These are phyloP conservation scores for Hypoxylon crocopeplum DNA, from an alignment of 495 filamentous ascomycete genomes.

Conservation along the genomic window DNA sequence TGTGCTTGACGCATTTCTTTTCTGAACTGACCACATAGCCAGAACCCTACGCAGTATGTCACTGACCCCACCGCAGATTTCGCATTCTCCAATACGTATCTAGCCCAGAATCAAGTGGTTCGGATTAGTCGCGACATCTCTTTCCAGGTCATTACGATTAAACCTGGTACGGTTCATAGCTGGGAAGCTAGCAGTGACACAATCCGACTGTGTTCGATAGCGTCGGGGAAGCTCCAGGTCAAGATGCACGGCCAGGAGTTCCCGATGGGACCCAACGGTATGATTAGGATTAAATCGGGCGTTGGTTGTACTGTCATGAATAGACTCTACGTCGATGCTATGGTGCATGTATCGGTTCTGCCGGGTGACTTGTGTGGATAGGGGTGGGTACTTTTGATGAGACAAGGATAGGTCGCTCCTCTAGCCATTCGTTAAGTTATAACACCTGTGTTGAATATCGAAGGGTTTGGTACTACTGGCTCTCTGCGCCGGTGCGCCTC, in stretches of 20 bases:
- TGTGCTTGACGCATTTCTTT: too few species aligned
- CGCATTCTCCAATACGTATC: slow-evolving; percentile 51
- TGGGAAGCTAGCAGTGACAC: slow-evolving; percentile 28
- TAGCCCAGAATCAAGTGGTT: slow-evolving; percentile 36
- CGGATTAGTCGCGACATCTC: slow-evolving; percentile 40
- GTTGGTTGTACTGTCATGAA: slow-evolving; percentile 38
- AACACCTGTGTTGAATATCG: too few species aligned
- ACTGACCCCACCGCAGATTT: slow-evolving; percentile 29
- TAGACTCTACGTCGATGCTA: slow-evolving; percentile 44
- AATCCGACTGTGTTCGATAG: slow-evolving; percentile 44
- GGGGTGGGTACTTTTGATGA: background rate
- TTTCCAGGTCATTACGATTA: slow-evolving; percentile 44
- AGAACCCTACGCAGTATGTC: too few species aligned
- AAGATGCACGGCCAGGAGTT: slow-evolving; percentile 41
- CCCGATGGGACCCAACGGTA: slow-evolving; percentile 44
- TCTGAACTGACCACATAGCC: too few species aligned
- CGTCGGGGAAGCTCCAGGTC: slow-evolving; percentile 45
- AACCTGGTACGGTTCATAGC: slow-evolving; percentile 30
- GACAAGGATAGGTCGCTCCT: too few species aligned
- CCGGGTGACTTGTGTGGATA: slow-evolving; percentile 22
- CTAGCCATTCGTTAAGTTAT: too few species aligned
- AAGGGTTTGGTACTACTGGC: too few species aligned
- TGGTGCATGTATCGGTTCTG: slow-evolving; percentile 42
- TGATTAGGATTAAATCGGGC: slow-evolving; percentile 42
- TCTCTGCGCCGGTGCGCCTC: too few species aligned